A percentile compares a stretch with the other conserved stretches of the same genome.
Evolutionary conservation across 352 stramenopile species (phyloP).

Genomic region (Globisporangium spiculum): DNA sequence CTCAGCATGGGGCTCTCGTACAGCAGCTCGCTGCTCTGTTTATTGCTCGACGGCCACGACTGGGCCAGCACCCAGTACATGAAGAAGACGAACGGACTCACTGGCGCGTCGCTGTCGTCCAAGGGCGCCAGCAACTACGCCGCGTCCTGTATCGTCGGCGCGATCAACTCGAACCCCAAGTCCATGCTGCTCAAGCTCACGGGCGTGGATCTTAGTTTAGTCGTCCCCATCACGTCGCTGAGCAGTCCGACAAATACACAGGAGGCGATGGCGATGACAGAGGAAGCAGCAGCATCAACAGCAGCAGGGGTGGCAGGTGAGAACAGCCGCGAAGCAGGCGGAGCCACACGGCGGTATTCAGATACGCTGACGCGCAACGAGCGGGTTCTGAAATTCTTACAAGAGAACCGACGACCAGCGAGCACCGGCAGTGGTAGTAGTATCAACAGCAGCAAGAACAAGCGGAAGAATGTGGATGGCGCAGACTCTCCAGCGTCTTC

Average conservation of each 20-base stretch:
- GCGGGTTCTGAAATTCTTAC: constrained; percentile 49
- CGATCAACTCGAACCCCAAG: constrained; percentile 64
- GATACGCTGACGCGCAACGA: constrained; percentile 58
- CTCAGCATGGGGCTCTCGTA: constrained; percentile 64
- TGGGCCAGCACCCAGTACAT: constrained; percentile 84
- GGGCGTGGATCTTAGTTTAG: constrained; percentile 61
- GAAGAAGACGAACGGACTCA: constrained; percentile 62
- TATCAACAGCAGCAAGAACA: constrained; percentile 27
- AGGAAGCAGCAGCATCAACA: background rate
- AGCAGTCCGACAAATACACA: constrained; percentile 3
- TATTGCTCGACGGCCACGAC: constrained; percentile 79
- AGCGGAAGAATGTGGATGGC: constrained; percentile 52
- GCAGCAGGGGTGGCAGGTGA: constrained; percentile 4
- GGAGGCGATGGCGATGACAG: background rate
- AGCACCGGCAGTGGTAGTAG: background rate
- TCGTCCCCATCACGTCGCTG: constrained; percentile 21
- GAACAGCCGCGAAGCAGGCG: background rate
- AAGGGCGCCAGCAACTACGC: constrained; percentile 73
- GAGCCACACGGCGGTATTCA: constrained; percentile 25
- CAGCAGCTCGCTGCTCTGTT: constrained; percentile 58
- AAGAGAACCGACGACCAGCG: constrained; percentile 24
- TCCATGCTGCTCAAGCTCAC: constrained; percentile 77
- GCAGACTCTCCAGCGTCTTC: constrained; percentile 11
- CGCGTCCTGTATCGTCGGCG: constrained; percentile 66
- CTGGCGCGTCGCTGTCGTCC: constrained; percentile 57